A percentile compares a stretch with the other conserved stretches of the same genome.
phyloP scores from a whole-genome alignment of 805 yeast species.

The Brettanomyces nanus region DNA sequence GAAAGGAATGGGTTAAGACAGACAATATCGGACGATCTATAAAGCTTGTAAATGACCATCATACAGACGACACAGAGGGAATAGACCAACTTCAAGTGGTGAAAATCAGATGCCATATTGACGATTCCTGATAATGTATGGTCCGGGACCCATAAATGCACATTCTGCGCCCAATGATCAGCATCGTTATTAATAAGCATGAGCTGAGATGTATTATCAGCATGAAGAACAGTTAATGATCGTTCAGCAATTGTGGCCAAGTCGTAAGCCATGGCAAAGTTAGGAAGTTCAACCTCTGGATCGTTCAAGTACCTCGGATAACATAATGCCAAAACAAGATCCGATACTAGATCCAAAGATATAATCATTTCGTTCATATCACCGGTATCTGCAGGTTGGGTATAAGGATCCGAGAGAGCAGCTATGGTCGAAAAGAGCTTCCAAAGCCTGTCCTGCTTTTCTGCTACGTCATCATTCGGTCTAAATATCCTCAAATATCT shows the following conservation, averaged over 20 bases:
- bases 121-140: constrained; percentile 16
- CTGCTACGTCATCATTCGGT: constrained; percentile 6
- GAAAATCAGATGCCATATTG: constrained; percentile 22
- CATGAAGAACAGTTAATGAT: constrained; percentile 29
- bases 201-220: constrained; percentile 34
- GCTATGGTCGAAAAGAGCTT: constrained; percentile 25
- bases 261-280: constrained; percentile 25
- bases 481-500: constrained; percentile 18
- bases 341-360: constrained; percentile 49
- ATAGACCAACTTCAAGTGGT: constrained; percentile 37
- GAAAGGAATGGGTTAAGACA: constrained; percentile 56
- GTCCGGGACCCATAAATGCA: constrained; percentile 32
- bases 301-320: constrained; percentile 16
- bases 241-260: constrained; percentile 30
- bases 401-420: constrained; percentile 49
- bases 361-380: constrained; percentile 35
- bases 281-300: constrained; percentile 26
- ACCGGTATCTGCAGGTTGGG: constrained; percentile 62
- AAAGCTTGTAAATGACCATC: constrained; percentile 37
- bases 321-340: constrained; percentile 38
- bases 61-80: constrained; percentile 35
- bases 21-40: constrained; percentile 28
- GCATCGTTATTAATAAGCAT: constrained; percentile 34
- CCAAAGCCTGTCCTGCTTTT: constrained; percentile 10
- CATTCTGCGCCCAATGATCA: constrained; percentile 24